Evolutionary conservation across 2,329 filamentous ascomycete genomes (phyloP).

Genomic region (Parastagonospora nodorum): DNA sequence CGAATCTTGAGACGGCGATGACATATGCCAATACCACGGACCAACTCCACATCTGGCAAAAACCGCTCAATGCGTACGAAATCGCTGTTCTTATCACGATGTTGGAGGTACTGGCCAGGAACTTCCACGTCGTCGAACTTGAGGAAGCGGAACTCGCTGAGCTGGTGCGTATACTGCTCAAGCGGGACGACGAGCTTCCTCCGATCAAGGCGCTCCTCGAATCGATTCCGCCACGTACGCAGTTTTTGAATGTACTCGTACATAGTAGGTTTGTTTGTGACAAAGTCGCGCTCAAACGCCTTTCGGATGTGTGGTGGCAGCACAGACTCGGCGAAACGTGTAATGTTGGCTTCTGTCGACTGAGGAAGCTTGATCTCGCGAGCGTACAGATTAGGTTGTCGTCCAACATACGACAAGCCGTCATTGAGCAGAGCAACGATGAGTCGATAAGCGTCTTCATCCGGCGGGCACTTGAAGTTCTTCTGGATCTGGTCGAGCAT

Average conservation of each 20-base stretch:
- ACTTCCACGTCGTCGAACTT: slow-evolving; percentile 99
- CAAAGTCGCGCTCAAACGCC: slow-evolving; percentile 97
- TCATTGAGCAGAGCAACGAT: slow-evolving; percentile 98
- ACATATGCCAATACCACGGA: slow-evolving; percentile 87
- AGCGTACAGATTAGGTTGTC: slow-evolving; percentile 83
- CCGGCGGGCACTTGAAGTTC: slow-evolving; percentile 97
- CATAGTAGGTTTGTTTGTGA: slow-evolving; percentile 94
- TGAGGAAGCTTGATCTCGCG: slow-evolving; percentile 87
- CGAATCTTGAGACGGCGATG: slow-evolving; percentile 94
- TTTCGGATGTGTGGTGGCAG: slow-evolving; percentile 92
- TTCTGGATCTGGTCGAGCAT: slow-evolving; percentile 99
- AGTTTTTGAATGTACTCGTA: slow-evolving; percentile 98
- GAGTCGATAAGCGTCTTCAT: slow-evolving; percentile 95
- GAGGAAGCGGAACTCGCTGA: slow-evolving; percentile 95
- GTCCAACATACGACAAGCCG: slow-evolving; percentile 87
- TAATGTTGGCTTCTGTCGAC: slow-evolving; percentile 95
- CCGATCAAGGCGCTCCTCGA: slow-evolving; percentile 95
- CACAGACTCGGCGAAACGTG: slow-evolving; percentile 93
- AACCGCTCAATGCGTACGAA: slow-evolving; percentile 98
- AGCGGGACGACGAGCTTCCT: slow-evolving; percentile 74
- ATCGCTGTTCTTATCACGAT: slow-evolving; percentile 98
- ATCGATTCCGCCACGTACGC: slow-evolving; percentile 93
- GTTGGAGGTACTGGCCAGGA: slow-evolving; percentile 93
- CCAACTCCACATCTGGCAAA: slow-evolving; percentile 90
- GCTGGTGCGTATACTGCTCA: slow-evolving; percentile 84